Percentiles rank a stretch among this genome's conserved stretches.
phyloP scores from a whole-genome alignment of 2,329 filamentous ascomycete genomes.

The Catunica adiposa region DNA sequence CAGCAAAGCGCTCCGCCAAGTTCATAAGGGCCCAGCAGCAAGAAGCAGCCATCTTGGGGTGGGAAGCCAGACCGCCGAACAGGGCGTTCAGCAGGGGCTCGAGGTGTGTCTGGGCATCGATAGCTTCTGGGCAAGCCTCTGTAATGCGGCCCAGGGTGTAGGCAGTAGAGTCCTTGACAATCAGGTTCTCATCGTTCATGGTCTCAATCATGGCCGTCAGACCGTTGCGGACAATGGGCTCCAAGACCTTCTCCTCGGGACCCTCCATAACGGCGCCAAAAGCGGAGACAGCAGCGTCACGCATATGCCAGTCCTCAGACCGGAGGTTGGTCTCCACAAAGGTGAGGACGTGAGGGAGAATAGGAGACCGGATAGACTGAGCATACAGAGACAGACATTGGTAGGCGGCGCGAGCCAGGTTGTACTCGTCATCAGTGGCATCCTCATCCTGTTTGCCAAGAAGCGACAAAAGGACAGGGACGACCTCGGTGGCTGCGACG shows the following conservation, averaged over 20 bases:
- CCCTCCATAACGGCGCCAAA: slow-evolving; percentile 99
- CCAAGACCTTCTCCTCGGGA: slow-evolving; percentile 78
- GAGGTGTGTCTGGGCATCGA: slow-evolving; percentile 70
- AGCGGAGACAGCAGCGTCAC: slow-evolving; percentile 89
- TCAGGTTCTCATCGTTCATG: slow-evolving; percentile 81
- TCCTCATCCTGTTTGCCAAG: slow-evolving; percentile 97
- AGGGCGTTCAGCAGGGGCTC: slow-evolving; percentile 73
- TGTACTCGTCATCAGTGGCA: slow-evolving; percentile 92
- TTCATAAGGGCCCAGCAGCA: slow-evolving; percentile 99
- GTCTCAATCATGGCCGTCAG: slow-evolving; percentile 74
- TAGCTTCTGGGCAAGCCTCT: slow-evolving; percentile 78
- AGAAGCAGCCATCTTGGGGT: slow-evolving; percentile 90
- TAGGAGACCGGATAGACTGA: slow-evolving; percentile 69
- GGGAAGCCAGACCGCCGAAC: slow-evolving; percentile 78
- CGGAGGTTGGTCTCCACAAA: slow-evolving; percentile 89
- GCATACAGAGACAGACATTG: slow-evolving; percentile 93
- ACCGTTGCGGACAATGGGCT: slow-evolving; percentile 90
- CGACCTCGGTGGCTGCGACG: slow-evolving; percentile 83
- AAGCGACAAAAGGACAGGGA: slow-evolving; percentile 74
- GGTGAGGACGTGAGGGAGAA: slow-evolving; percentile 70
- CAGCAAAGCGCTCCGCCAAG: slow-evolving; percentile 84
- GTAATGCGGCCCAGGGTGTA: slow-evolving; percentile 94
- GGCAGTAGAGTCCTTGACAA: slow-evolving; percentile 89
- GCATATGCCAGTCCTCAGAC: slow-evolving; percentile 81
- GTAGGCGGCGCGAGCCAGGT: slow-evolving; percentile 84